Percentiles rank a stretch among this genome's conserved stretches.
Evolutionary conservation across 2,329 filamentous ascomycete species (phyloP).

Genomic region (Fusarium subglutinans): DNA sequence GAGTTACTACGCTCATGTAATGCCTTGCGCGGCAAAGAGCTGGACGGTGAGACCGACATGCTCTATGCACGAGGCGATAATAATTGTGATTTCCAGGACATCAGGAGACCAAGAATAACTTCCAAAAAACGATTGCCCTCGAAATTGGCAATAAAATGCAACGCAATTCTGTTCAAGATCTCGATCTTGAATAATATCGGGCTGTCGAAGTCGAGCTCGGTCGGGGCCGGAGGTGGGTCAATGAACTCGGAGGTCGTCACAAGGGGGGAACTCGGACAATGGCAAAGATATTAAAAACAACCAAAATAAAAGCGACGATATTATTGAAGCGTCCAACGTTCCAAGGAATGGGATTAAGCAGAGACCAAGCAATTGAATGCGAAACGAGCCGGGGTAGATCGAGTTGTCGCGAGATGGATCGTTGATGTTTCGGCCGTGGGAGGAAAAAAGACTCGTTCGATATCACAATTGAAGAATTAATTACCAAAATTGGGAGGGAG

Average conservation of each 20-base stretch:
- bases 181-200: constrained; percentile 2
- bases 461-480: constrained; percentile 9
- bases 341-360: constrained; percentile 3
- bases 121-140: constrained; percentile 6
- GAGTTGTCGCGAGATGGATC: constrained; percentile 30
- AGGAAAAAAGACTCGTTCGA: constrained; percentile 19
- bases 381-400: constrained; percentile 24
- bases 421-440: constrained; percentile 23
- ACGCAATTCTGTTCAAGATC: constrained; percentile 9
- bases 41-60: constrained; percentile 47
- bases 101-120: constrained; percentile 15
- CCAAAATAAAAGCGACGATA: constrained; percentile 5
- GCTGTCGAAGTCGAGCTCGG: constrained; percentile 8
- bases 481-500: constrained; percentile 24
- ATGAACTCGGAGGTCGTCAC: constrained; percentile 13
- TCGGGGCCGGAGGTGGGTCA: constrained; percentile 34
- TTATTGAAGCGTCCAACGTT: constrained; percentile 24
- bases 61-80: constrained; percentile 43
- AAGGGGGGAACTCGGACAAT: constrained; percentile 19
- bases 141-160: constrained; percentile 4
- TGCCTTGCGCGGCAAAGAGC: constrained; percentile 43
- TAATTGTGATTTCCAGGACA: constrained; percentile 34
- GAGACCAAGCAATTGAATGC: constrained; percentile 14
- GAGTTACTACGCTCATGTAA: constrained; percentile 44
- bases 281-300: constrained; percentile 24